These are phyloP conservation scores for Biancaea sappan DNA, from an alignment of 306 rosid genomes.

Conservation along the genomic window DNA sequence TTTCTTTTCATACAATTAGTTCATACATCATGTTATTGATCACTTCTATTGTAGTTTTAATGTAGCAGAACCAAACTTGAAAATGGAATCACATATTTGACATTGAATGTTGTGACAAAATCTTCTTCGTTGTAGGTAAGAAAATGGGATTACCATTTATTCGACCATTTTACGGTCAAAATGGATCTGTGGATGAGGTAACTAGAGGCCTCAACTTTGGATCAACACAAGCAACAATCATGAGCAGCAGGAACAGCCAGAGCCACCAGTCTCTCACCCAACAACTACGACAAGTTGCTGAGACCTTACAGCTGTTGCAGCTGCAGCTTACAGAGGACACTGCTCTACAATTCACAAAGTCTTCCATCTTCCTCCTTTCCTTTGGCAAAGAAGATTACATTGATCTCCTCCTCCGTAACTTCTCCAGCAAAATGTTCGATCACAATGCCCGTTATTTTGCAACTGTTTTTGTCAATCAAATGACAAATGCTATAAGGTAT, in stretches of 20 bases:
- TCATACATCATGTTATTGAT: no score
- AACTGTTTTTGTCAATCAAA: conserved; percentile 62
- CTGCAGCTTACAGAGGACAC: conserved; percentile 49
- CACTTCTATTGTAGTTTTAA: no score
- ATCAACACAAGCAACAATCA: conserved; percentile 77
- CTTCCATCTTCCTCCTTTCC: conserved; percentile 74
- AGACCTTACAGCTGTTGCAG: conserved; percentile 67
- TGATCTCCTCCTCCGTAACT: conserved; percentile 49
- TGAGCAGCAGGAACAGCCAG: conserved; percentile 60
- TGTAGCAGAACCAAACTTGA: neutral
- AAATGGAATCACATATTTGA: neutral
- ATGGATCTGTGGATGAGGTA: conserved; percentile 63
- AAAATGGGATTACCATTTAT: conserved; percentile 63
- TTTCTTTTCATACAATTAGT: no score
- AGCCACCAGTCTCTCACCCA: conserved; percentile 84
- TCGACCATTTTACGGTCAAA: conserved; percentile 63
- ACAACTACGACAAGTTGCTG: conserved; percentile 79
- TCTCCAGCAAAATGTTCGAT: conserved; percentile 37
- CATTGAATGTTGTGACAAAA: neutral
- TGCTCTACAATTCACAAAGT: conserved; percentile 53
- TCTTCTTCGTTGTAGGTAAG: conserved; percentile 47
- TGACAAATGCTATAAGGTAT: conserved; percentile 61
- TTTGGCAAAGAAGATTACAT: conserved; percentile 83
- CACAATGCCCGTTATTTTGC: conserved; percentile 40
- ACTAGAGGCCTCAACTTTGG: conserved; percentile 75